Base-by-base conservation (phyloP, 768 basidiomycete genomes). In the Russula brevipes region DNA sequence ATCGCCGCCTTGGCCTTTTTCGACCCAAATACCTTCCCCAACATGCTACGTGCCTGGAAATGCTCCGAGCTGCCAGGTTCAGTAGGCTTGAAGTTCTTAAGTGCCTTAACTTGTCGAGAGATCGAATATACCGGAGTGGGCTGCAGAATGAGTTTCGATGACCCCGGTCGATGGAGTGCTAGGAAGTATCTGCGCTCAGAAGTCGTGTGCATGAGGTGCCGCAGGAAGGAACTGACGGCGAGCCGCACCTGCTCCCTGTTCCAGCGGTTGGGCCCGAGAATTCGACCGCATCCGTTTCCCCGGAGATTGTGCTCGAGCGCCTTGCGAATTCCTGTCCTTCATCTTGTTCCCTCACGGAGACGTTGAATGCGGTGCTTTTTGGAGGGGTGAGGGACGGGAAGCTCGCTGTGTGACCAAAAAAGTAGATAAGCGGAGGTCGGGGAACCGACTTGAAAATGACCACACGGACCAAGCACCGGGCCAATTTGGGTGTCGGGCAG, bases 11-110 rank as follows among this genome's bases (percentile, higher is more conserved):
- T 89, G 50, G 94, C 92, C 72, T 97, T 98, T 76, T 94, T 91
- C 31, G 94, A 96, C 24, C 96, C 96, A 67, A 99, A 99, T 1
- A 89, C 84, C 72, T 94, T 88, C 38, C 96, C 94, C 1, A 99
- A 82, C n/a, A 83, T 79, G 59, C 83, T 89, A 46, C 87, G 81
- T 16, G 87, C 87, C 55, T 86, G 80, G 45, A 81, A 76, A 61
- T 82, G 85, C 62, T 85, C 81, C 52, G 82, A 76, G 9, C 78
- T 73, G 16, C 84, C 80, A 8, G 81, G 80, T 12, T 78, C 75
- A 4, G 81, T 74, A 14, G 82, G 77, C 17, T 79, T 73, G 44
- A 85, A 77, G 39, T 81, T 80, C 74, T 94, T 94, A 51, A 96
- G 79, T 8, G 88, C 85, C 73, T 96, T 98, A 63, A 96, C 91